Conservation (phyloP, 371 early-diverging fungal species). For the Mortierella sp. region DNA sequence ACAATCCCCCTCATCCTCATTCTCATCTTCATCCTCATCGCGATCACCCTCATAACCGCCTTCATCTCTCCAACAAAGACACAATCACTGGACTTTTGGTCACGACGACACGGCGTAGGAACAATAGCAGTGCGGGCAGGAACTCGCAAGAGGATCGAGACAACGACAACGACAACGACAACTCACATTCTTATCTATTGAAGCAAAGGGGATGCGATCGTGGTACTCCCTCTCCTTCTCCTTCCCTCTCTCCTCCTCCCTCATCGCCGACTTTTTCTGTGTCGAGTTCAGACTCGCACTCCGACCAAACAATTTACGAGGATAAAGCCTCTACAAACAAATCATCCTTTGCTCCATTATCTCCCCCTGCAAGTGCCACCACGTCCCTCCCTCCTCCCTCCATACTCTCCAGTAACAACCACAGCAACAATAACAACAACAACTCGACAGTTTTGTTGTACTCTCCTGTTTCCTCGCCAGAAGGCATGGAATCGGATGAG, state of each 20-base stretch:
- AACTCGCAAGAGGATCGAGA: not conserved
- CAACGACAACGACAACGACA: conserved; percentile 9
- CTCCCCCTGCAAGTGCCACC: conserved; percentile 32
- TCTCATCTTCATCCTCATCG: not conserved
- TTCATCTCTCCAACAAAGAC: not conserved
- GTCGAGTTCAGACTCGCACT: not conserved
- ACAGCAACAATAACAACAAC: no score
- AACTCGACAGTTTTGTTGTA: not conserved
- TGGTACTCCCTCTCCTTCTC: conserved; percentile 12
- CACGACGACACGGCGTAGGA: conserved; percentile 1
- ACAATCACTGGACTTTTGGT: conserved; percentile 6
- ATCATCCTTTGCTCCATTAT: conserved; percentile 9
- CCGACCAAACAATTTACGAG: not conserved
- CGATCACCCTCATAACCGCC: not conserved
- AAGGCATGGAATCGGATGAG: conserved; percentile 2
- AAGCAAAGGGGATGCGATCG: conserved; percentile 10
- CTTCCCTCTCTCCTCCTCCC: conserved; percentile 15
- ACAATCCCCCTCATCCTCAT: not conserved
- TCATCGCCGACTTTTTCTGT: conserved; percentile 1
- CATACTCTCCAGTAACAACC: not conserved
- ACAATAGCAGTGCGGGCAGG: not conserved
- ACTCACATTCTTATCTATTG: not conserved
- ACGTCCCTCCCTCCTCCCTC: conserved; percentile 17
- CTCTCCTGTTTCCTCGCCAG: conserved; percentile 6
- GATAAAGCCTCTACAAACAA: not conserved